A percentile compares a stretch with the other conserved stretches of the same genome.
Conservation (phyloP, 805 yeast genomes). For the Brettanomyces sp. region DNA sequence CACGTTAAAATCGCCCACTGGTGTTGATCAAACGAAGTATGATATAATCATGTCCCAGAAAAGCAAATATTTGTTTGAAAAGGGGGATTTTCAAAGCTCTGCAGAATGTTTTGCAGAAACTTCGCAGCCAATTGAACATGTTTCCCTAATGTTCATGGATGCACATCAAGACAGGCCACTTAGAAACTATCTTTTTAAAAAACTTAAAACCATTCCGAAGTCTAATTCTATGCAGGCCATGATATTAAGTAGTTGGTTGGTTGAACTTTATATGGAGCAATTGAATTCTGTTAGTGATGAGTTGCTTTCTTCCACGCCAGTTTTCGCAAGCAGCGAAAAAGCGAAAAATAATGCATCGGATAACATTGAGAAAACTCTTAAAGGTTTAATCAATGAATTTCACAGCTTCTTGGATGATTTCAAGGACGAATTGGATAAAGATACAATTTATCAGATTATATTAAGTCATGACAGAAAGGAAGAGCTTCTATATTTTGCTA, state of each 20-base stretch:
- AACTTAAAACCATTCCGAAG: constrained; percentile 27
- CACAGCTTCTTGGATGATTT: constrained; percentile 42
- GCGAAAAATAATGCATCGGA: constrained; percentile 3
- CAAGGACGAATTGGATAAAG: constrained; percentile 45
- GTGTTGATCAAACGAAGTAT: constrained; percentile 27
- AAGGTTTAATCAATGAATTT: constrained; percentile 25
- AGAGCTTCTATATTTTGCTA: constrained; percentile 61
- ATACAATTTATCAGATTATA: constrained; percentile 65
- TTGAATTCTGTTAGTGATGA: constrained; percentile 32
- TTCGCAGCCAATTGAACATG: constrained; percentile 58
- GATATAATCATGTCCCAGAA: constrained; percentile 44
- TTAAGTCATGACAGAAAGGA: constrained; percentile 54
- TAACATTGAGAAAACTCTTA: constrained; percentile 20
- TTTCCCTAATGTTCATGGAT: constrained; percentile 49
- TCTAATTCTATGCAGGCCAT: constrained; percentile 33
- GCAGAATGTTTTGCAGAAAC: constrained; percentile 56
- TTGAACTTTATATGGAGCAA: constrained; percentile 45
- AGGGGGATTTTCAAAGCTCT: constrained; percentile 25
- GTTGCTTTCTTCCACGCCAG: neutral
- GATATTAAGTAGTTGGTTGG: constrained; percentile 57
- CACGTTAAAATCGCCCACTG: constrained; percentile 24
- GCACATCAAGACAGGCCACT: constrained; percentile 32
- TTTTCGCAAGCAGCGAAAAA: constrained; percentile 1
- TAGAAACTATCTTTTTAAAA: constrained; percentile 34
- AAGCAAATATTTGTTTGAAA: constrained; percentile 38